These are phyloP conservation scores for Elaeagnus macrophylla DNA, from an alignment of 306 rosid genomes.

Conservation along the genomic window DNA sequence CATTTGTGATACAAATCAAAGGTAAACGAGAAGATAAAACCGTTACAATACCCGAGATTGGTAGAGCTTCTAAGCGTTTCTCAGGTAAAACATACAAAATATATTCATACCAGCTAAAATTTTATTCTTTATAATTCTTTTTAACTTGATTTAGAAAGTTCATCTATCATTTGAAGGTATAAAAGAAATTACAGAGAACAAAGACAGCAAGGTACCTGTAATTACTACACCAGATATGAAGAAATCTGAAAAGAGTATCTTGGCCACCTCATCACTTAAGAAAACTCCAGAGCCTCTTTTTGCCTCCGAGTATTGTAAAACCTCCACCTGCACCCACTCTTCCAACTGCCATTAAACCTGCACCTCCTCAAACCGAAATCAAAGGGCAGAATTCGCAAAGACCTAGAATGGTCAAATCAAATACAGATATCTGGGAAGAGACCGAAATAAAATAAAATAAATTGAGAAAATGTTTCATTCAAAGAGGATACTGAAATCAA, in stretches of 20 bases:
- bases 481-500: not conserved
- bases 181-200: slow-evolving; percentile 23
- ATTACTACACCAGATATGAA: slow-evolving; percentile 6
- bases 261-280: too few relatives aligned
- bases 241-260: too few relatives aligned
- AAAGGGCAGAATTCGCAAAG: too few relatives aligned
- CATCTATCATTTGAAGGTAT: slow-evolving; percentile 30
- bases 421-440: slow-evolving; percentile 64
- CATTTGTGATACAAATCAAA: too few relatives aligned
- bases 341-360: too few relatives aligned
- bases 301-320: too few relatives aligned
- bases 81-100: slow-evolving; percentile 36
- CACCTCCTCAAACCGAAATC: too few relatives aligned
- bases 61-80: slow-evolving; percentile 32
- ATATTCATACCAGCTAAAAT: not conserved
- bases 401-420: slow-evolving; percentile 9
- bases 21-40: slow-evolving; percentile 24
- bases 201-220: slow-evolving; percentile 23
- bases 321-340: too few relatives aligned
- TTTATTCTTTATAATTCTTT: not conserved
- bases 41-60: slow-evolving; percentile 19
- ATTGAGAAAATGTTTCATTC: slow-evolving; percentile 40
- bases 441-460: slow-evolving; percentile 32
- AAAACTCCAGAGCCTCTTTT: too few relatives aligned
- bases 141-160: slow-evolving; percentile 1